phyloP scores from a whole-genome alignment of 305 asterid species.

The Fraxinus xanthoxyloides region DNA sequence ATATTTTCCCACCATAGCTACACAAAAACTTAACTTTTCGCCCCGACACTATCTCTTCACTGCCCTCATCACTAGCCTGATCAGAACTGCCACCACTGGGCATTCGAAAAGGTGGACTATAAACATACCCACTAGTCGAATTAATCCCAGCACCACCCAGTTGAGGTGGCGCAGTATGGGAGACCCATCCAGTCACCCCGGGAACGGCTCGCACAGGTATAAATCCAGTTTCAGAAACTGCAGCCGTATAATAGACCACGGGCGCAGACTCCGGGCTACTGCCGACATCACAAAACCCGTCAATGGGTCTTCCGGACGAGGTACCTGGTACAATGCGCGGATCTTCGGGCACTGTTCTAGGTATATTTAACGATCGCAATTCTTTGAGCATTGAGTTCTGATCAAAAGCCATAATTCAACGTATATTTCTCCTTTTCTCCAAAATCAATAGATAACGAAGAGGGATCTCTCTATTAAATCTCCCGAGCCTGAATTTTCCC shows the following conservation, averaged over 20 bases:
- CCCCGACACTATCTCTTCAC: conserved; percentile 61
- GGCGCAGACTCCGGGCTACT: conserved; percentile 45
- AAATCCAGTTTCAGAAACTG: conserved; percentile 45
- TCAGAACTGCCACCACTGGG: conserved; percentile 41
- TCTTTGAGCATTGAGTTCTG: conserved; percentile 67
- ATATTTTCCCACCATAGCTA: conserved; percentile 92
- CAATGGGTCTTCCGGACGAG: conserved; percentile 58
- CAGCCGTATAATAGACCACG: conserved; percentile 43
- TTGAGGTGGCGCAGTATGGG: conserved; percentile 39
- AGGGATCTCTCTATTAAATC: conserved; percentile 12
- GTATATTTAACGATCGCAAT: conserved; percentile 71
- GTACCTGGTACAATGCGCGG: conserved; percentile 55
- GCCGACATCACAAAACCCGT: conserved; percentile 50
- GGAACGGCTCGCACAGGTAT: conserved; percentile 49
- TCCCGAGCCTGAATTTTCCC: conserved; percentile 1
- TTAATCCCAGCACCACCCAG: conserved; percentile 30
- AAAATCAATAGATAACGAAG: conserved; percentile 12
- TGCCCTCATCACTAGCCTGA: conserved; percentile 68
- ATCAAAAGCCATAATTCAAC: conserved; percentile 68
- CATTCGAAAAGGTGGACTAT: conserved; percentile 29
- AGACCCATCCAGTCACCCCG: conserved; percentile 54
- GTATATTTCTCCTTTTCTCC: conserved; percentile 5
- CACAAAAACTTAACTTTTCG: conserved; percentile 82
- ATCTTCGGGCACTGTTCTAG: conserved; percentile 56
- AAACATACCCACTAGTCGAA: conserved; percentile 33